phyloP scores from a whole-genome alignment of 108 stramenopile species.

The Nannochloropsis salina region DNA sequence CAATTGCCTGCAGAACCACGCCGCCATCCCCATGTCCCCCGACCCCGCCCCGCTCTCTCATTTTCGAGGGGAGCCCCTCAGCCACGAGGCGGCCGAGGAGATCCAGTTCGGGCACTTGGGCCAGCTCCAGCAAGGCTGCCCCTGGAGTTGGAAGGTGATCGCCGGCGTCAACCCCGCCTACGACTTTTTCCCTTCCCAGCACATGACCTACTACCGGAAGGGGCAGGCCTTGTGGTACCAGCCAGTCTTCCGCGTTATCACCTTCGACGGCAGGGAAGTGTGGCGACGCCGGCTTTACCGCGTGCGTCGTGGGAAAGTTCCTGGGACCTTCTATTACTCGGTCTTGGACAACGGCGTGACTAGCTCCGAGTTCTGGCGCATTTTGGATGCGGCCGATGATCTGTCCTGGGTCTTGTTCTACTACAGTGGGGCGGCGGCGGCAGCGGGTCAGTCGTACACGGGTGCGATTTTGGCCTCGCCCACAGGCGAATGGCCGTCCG shows the following conservation, averaged over 20 bases:
- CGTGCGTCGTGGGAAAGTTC: slow-evolving; percentile 24
- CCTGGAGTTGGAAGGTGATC: slow-evolving; percentile 79
- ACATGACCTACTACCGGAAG: slow-evolving; percentile 70
- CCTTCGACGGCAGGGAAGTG: slow-evolving; percentile 77
- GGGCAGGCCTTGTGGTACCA: slow-evolving; percentile 79
- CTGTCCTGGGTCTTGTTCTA: slow-evolving; percentile 80
- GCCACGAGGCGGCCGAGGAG: slow-evolving; percentile 58
- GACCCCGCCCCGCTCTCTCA: slow-evolving; percentile 29
- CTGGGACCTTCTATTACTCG: background rate
- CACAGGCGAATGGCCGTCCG: slow-evolving; percentile 68
- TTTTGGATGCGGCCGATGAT: slow-evolving; percentile 80
- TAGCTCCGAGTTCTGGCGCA: slow-evolving; percentile 79
- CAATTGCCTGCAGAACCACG: slow-evolving; percentile 66
- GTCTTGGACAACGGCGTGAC: slow-evolving; percentile 88
- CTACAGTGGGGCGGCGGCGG: slow-evolving; percentile 82
- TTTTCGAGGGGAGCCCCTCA: slow-evolving; percentile 68
- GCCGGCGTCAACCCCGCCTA: slow-evolving; percentile 60
- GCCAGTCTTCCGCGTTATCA: slow-evolving; percentile 89
- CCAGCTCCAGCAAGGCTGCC: slow-evolving; percentile 27
- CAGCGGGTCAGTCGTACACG: slow-evolving; percentile 78
- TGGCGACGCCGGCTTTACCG: slow-evolving; percentile 81
- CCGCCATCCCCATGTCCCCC: slow-evolving; percentile 26
- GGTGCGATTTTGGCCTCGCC: slow-evolving; percentile 81
- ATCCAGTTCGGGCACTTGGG: slow-evolving; percentile 67
- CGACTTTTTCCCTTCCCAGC: slow-evolving; percentile 88